These are phyloP conservation scores for Penicillium janthinellum DNA, from an alignment of 2,329 filamentous ascomycete species.

Conservation along the genomic window DNA sequence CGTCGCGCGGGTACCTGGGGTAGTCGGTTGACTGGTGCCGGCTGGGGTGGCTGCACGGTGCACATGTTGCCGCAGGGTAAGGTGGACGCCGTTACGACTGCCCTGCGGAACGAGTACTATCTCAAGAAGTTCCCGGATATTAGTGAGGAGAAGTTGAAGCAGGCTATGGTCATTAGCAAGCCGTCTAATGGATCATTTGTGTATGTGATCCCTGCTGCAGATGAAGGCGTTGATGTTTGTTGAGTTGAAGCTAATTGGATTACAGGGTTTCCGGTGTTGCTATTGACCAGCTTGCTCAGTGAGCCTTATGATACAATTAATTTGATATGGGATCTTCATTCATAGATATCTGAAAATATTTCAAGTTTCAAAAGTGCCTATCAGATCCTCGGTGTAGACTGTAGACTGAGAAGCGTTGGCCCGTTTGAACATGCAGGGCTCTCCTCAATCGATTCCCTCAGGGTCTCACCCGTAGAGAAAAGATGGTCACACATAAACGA, in stretches of 20 bases:
- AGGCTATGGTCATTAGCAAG: constrained; percentile 85
- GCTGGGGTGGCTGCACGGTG: constrained; percentile 95
- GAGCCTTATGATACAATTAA: constrained; percentile 9
- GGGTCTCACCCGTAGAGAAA: background rate
- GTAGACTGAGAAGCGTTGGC: background rate
- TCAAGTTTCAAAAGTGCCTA: background rate
- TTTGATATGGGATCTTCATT: background rate
- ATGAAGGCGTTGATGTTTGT: background rate
- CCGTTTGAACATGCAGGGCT: no score
- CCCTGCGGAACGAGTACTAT: constrained; percentile 83
- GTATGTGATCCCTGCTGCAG: constrained; percentile 32
- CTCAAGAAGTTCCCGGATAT: constrained; percentile 67
- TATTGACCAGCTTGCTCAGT: constrained; percentile 37
- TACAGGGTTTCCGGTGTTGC: constrained; percentile 42
- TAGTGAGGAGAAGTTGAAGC: constrained; percentile 70
- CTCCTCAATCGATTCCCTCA: background rate
- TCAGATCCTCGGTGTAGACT: background rate
- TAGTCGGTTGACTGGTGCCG: constrained; percentile 84
- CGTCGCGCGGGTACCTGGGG: constrained; percentile 78
- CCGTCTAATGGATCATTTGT: constrained; percentile 57
- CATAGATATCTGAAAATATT: background rate
- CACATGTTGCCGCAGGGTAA: constrained; percentile 86
- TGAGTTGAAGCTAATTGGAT: constrained; percentile 16
- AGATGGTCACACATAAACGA: background rate
- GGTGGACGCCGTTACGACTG: constrained; percentile 74